Evolutionary conservation across 495 filamentous ascomycete genomes (phyloP), one percentile per base, ranked within the genome.

Genomic region (Aspergillus baeticus): DNA sequence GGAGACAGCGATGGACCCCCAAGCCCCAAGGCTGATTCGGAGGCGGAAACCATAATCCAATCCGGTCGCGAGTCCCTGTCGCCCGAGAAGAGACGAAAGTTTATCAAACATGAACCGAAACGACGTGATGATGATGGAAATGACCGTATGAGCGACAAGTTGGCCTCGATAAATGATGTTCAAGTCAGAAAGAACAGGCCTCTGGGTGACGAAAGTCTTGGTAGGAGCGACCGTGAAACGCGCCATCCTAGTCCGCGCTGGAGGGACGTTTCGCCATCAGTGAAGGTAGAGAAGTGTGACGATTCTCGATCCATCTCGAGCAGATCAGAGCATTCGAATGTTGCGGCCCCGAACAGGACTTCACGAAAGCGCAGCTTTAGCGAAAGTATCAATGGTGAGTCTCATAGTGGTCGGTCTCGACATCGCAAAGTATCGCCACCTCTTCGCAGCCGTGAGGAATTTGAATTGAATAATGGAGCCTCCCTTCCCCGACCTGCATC

Each of bases 41-140:
- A 92, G 68, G 88, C 89, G 54, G 88, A 91, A 71, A 92, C 89
- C 6, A 88, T 91, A 56, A 87, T 91, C 42, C 76, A 90, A 20
- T 84, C 86, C 18, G 87, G 86, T 36, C 88, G 88, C 54, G 84
- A 90, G 62, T 85, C 85, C 38, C 67, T 84, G 62, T 86, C 85
- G 20, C 83, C 84, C 1, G 83, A 86, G 52, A 89, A 88, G 67
- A 79, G 80, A 57, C 80, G 82, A 29, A 90, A 89, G 69, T 68
- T 70, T 48, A 85, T 90, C 64, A 85, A 87, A 61, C 83, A 88
- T 68, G 86, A 88, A 64, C 68, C 71, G 42, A 64, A 67, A 63
- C 74, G 68, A 51, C 71, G 63, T 41, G 59, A 70, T 48, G 85
- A 87, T 65, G 84, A 87, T 65, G 80, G 78, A 58, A 81, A 80